Evolutionary conservation across 495 filamentous ascomycete species (phyloP), one percentile per base, ranked within the genome.

Genomic region (Immersiella caudata): DNA sequence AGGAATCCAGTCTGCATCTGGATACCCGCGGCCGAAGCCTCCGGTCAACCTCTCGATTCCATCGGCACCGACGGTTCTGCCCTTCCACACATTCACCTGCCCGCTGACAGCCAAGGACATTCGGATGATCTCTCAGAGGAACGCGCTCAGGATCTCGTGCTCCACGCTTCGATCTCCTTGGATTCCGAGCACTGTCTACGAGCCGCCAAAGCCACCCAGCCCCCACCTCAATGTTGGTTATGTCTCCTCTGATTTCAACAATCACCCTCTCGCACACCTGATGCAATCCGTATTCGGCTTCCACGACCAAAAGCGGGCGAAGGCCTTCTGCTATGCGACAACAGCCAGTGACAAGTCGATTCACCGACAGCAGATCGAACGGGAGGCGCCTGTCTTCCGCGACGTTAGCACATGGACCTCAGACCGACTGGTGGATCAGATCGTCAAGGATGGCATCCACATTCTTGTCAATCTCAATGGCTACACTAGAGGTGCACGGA

Each of bases 281-380:
- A 99, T 99, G 95, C 95, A 99, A 77, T 98, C 95, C 5, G 95
- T 98, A 6, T 99, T 99, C 80, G 95, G 95, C 1, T 79, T 98
- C 62, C 95, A 99, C 78, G 79, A 97, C 70, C 83, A 84, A 0
- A 78, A 75, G 29, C 86, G 87, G 21, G 92, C 91, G 12, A 91
- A 89, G 75, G 94, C 96, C 0, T 93, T 91, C 75, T 99, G 95
- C 75, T 99, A 98, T 73, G 95, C 95, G n/a, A 98, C 96, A 4
- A 97, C 96, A 0, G 83, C 89, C 7, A 96, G 93, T 75, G 95
- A 99, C 73, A 90, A 88, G 68, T 99, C 95, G 0, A 80, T 92
- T 18, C 95, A 99, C 76, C 91, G 95, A 16, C 87, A 91, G 56
- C 94, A 99, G 70, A 99, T 99, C 64, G 94, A 98, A 77, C 88